phyloP scores from a whole-genome alignment of 139 green algal species.

The Picochlorum sp. region DNA sequence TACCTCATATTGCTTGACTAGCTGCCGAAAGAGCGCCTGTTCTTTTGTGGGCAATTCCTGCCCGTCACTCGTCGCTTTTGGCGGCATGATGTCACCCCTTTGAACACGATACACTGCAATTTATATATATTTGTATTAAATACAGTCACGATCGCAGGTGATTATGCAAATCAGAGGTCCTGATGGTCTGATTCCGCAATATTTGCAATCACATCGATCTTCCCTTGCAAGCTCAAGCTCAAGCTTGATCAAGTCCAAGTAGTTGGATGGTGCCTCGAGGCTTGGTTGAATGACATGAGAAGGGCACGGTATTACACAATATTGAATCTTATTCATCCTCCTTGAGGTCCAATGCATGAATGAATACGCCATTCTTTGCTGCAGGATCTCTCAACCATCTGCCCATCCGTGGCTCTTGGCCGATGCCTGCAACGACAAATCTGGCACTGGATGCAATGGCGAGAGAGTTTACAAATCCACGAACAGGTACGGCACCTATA shows the following conservation, averaged over 20 bases:
- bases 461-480: conserved; percentile 87
- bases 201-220: no score
- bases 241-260: no score
- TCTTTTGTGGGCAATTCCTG: conserved; percentile 68
- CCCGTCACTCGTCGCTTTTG: conserved; percentile 18
- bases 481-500: conserved; percentile 55
- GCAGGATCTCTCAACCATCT: conserved; percentile 64
- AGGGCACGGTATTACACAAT: conserved; percentile 1
- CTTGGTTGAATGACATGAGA: no score
- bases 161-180: no score
- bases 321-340: neutral
- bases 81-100: conserved; percentile 6
- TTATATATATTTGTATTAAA: neutral
- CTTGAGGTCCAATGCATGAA: conserved; percentile 50
- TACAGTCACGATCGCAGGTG: neutral
- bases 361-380: conserved; percentile 75
- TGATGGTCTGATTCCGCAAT: neutral
- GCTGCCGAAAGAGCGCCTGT: conserved; percentile 56
- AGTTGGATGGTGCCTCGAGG: no score
- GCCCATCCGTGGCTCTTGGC: conserved; percentile 87
- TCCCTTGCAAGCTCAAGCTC: no score
- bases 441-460: conserved; percentile 53
- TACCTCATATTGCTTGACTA: conserved; percentile 89
- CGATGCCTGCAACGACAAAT: conserved; percentile 78
- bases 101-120: no score